These are phyloP conservation scores for Magnolia kwangsiensis DNA, from an alignment of 164 flowering plant species.

Conservation along the genomic window DNA sequence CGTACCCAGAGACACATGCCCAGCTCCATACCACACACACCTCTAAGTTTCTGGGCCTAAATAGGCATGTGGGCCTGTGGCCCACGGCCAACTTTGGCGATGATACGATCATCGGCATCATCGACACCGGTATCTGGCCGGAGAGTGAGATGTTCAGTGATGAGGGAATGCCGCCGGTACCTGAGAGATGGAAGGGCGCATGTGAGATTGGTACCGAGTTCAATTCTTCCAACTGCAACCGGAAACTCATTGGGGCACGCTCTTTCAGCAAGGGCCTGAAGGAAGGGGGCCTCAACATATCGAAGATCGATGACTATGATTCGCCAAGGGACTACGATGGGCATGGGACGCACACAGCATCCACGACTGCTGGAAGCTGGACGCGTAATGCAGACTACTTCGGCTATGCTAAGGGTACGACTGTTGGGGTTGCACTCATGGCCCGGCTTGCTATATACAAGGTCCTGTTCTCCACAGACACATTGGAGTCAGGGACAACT, in stretches of 20 bases:
- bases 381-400: conserved; percentile 16
- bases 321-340: no score
- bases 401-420: no score
- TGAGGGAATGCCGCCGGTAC: conserved; percentile 6
- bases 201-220: conserved; percentile 15
- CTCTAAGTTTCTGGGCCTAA: conserved; percentile 12
- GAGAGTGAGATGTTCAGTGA: conserved; percentile 7
- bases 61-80: conserved; percentile 9
- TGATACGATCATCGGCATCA: conserved; percentile 12
- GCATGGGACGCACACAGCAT: no score
- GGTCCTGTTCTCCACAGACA: no score
- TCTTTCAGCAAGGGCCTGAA: not conserved
- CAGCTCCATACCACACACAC: conserved; percentile 17
- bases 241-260: conserved; percentile 22
- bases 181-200: conserved; percentile 6
- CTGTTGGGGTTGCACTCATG: no score
- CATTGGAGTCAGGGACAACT: fast-evolving
- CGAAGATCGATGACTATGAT: no score
- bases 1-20: conserved; percentile 15
- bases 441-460: no score
- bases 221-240: conserved; percentile 16
- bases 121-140: conserved; percentile 15
- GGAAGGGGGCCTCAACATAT: no score
- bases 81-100: conserved; percentile 7
- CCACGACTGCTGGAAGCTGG: no score